phyloP scores from a whole-genome alignment of 148 eudicot species.

The Fagopyrum homotropicum region DNA sequence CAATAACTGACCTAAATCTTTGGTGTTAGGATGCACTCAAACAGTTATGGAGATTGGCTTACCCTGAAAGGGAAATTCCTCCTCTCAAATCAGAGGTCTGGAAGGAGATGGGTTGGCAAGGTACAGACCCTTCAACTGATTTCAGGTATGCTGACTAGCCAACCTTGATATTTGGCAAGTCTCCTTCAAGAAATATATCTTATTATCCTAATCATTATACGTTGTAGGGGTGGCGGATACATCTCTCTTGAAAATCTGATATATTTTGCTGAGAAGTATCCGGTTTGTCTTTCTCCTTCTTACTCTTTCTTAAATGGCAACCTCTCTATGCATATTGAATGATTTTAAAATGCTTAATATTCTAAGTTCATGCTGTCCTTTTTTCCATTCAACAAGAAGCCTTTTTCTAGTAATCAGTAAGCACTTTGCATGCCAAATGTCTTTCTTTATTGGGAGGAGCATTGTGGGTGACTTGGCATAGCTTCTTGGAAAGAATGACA shows the following conservation, averaged over 20 bases:
- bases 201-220: conserved; percentile 14
- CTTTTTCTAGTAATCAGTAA: neutral
- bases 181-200: neutral
- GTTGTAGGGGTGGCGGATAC: conserved; percentile 86
- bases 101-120: conserved; percentile 99
- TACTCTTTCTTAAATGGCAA: neutral
- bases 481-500: neutral
- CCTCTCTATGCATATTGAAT: neutral
- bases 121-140: conserved; percentile 93
- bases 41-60: conserved; percentile 80
- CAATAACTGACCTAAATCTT: neutral
- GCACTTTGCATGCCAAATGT: conserved; percentile 1
- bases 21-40: conserved; percentile 75
- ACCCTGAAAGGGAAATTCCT: conserved; percentile 72
- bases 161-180: conserved; percentile 1
- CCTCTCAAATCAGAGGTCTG: conserved; percentile 94
- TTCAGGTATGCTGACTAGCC: conserved; percentile 51
- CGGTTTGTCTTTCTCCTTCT: conserved; percentile 43
- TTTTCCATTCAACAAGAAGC: neutral
- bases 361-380: neutral
- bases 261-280: conserved; percentile 71
- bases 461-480: neutral
- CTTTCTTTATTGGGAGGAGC: neutral
- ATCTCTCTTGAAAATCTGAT: conserved; percentile 94
- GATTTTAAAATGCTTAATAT: neutral